Percentiles rank a stretch among this genome's conserved stretches.
Conservation (phyloP, 2,329 filamentous ascomycete species). For the Fusarium sp. region DNA sequence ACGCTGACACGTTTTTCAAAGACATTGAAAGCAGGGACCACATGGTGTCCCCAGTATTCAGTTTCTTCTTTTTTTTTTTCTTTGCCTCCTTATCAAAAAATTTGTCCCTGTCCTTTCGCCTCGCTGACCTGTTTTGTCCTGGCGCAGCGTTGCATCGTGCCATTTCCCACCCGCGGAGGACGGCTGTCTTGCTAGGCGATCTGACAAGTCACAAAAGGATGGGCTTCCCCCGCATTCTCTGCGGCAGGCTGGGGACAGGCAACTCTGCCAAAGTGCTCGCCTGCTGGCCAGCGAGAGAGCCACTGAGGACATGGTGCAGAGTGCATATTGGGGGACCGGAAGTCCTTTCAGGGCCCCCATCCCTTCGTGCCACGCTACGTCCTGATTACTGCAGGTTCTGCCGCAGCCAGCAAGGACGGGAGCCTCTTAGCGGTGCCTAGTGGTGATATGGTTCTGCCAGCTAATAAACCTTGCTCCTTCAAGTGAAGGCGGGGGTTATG, state of each 20-base stretch:
- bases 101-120: conserved; percentile 10
- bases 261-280: conserved; percentile 22
- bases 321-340: neutral
- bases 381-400: conserved; percentile 36
- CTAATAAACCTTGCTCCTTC: conserved; percentile 20
- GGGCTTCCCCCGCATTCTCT: conserved; percentile 42
- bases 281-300: conserved; percentile 17
- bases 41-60: conserved; percentile 23
- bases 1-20: conserved; percentile 34
- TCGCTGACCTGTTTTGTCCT: conserved; percentile 16
- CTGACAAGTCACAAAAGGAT: conserved; percentile 37
- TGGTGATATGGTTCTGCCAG: neutral
- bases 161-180: conserved; percentile 27
- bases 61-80: neutral
- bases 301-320: conserved; percentile 29
- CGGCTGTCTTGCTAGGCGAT: conserved; percentile 35
- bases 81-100: neutral
- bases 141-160: conserved; percentile 37
- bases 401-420: conserved; percentile 24
- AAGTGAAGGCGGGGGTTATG: conserved; percentile 19
- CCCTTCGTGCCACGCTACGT: neutral
- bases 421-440: conserved; percentile 19
- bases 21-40: conserved; percentile 30
- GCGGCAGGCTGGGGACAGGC: conserved; percentile 6
- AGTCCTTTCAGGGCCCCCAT: conserved; percentile 8